Percentiles rank a stretch among this genome's conserved stretches.
phyloP scores from a whole-genome alignment of 1,284 basidiomycete species.

The Apiotrichum porosum region DNA sequence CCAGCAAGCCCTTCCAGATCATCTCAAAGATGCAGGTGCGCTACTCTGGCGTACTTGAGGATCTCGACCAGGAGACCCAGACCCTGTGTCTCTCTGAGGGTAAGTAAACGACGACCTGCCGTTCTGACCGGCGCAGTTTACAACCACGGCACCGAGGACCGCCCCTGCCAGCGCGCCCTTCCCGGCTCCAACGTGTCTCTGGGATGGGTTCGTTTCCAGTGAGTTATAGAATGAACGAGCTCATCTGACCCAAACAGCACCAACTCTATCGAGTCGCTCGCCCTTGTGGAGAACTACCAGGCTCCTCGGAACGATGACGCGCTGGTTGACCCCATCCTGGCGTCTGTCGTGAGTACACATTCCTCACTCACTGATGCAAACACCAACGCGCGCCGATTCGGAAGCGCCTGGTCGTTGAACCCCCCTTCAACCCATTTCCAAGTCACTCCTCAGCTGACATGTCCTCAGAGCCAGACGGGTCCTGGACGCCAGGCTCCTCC shows the following conservation, averaged over 20 bases:
- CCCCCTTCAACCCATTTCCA: too few relatives aligned
- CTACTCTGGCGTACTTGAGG: slow-evolving; percentile 46
- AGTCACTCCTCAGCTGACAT: neutral
- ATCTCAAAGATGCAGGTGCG: slow-evolving; percentile 44
- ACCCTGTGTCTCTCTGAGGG: slow-evolving; percentile 43
- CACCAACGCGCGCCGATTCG: too few relatives aligned
- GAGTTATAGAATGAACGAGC: slow-evolving; percentile 40
- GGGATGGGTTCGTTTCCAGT: slow-evolving; percentile 70
- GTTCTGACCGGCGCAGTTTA: slow-evolving; percentile 24
- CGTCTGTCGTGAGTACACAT: slow-evolving; percentile 39
- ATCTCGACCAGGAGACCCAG: slow-evolving; percentile 43
- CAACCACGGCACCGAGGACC: slow-evolving; percentile 45
- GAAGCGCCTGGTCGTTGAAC: too few relatives aligned
- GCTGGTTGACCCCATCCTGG: slow-evolving; percentile 39
- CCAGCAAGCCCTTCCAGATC: slow-evolving; percentile 45
- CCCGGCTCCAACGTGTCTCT: slow-evolving; percentile 32
- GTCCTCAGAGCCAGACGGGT: slow-evolving; percentile 9
- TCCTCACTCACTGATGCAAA: neutral
- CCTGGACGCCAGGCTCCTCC: neutral
- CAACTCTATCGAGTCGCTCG: slow-evolving; percentile 43
- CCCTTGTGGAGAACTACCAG: slow-evolving; percentile 41
- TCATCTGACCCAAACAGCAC: slow-evolving; percentile 26
- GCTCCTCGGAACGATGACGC: slow-evolving; percentile 28
- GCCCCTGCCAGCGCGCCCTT: slow-evolving; percentile 30
- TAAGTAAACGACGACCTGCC: slow-evolving; percentile 14